phyloP scores from a whole-genome alignment of 495 filamentous ascomycete species.

The Aspergillus campestris region DNA sequence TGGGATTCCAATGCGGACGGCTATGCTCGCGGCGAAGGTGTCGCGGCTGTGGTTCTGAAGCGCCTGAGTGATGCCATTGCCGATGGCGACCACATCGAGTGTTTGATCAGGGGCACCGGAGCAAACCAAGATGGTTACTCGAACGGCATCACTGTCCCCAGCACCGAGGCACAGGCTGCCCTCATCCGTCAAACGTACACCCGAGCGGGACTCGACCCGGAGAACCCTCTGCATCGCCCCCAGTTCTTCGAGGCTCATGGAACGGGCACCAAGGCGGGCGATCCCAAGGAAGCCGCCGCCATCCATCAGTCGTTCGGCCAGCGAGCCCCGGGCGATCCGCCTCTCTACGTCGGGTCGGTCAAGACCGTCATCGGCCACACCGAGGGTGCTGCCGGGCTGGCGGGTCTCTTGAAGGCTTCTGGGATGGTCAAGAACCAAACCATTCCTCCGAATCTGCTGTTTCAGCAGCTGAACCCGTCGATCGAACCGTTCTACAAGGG shows the following conservation, averaged over 20 bases:
- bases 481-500: conserved; percentile 7
- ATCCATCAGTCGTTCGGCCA: not conserved
- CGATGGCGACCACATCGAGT: conserved; percentile 19
- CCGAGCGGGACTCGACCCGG: conserved; percentile 9
- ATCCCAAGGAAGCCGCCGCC: conserved; percentile 30
- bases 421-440: conserved; percentile 35
- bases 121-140: conserved; percentile 24
- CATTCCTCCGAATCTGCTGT: conserved; percentile 46
- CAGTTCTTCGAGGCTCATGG: conserved; percentile 29
- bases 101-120: conserved; percentile 20
- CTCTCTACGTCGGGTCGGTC: conserved; percentile 35
- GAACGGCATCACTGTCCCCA: conserved; percentile 22
- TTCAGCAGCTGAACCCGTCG: conserved; percentile 36
- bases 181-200: conserved; percentile 16
- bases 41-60: conserved; percentile 25
- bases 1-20: conserved; percentile 51
- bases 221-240: not conserved
- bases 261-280: conserved; percentile 28
- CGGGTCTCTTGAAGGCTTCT: conserved; percentile 18
- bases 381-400: conserved; percentile 27
- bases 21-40: conserved; percentile 52
- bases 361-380: conserved; percentile 49
- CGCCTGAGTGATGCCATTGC: conserved; percentile 19
- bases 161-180: conserved; percentile 11
- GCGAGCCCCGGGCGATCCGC: conserved; percentile 1